phyloP scores from a whole-genome alignment of 179 eudicot species.

The Amaranthus tricolor region DNA sequence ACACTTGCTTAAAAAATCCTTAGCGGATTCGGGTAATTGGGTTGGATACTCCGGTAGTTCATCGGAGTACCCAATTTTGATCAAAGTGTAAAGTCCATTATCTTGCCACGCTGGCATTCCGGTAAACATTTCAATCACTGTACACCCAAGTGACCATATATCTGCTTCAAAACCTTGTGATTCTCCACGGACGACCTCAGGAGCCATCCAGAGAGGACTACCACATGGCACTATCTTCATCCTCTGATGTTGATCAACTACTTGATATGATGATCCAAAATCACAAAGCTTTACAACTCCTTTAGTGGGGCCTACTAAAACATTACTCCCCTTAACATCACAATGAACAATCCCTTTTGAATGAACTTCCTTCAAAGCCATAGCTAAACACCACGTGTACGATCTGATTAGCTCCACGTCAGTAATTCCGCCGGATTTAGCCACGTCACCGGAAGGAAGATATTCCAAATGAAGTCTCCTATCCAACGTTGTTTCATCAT shows the following conservation, averaged over 20 bases:
- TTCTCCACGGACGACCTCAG: constrained; percentile 74
- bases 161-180: constrained; percentile 68
- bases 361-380: constrained; percentile 57
- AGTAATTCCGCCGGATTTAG: constrained; percentile 18
- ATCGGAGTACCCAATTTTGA: constrained; percentile 51
- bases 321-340: constrained; percentile 75
- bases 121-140: constrained; percentile 80
- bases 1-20: constrained; percentile 65
- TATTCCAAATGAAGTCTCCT: constrained; percentile 63
- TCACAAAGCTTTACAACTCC: constrained; percentile 64
- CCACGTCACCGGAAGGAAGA: constrained; percentile 58
- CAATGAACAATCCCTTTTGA: constrained; percentile 58
- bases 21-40: constrained; percentile 35
- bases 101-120: constrained; percentile 77
- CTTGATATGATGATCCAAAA: constrained; percentile 57
- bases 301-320: constrained; percentile 36
- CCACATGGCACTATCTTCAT: constrained; percentile 46
- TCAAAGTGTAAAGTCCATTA: constrained; percentile 47
- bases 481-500: constrained; percentile 25
- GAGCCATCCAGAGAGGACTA: constrained; percentile 92
- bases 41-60: constrained; percentile 49
- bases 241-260: background rate
- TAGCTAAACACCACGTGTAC: constrained; percentile 52
- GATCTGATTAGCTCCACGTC: constrained; percentile 46
- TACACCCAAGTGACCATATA: constrained; percentile 80